A percentile compares a stretch with the other conserved stretches of the same genome.
Evolutionary conservation across 257 asterid species (phyloP).

Genomic region (Nicotiana tomentosiformis): DNA sequence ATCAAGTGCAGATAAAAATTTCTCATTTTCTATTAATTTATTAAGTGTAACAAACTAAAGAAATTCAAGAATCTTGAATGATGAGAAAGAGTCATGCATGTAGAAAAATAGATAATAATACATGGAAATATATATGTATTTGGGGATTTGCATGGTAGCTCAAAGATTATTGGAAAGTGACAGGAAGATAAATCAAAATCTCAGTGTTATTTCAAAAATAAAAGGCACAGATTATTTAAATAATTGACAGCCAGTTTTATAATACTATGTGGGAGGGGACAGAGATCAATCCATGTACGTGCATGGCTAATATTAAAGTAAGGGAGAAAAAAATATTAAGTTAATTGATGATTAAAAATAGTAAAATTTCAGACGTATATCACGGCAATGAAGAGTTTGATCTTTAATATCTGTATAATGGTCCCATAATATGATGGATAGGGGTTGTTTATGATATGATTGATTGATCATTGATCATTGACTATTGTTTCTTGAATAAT

Average conservation of each 20-base stretch:
- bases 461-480: conserved; percentile 57
- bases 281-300: not conserved
- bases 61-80: conserved; percentile 10
- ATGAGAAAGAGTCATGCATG: conserved; percentile 6
- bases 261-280: conserved; percentile 26
- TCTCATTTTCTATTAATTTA: not conserved
- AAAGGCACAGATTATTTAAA: not conserved
- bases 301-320: not conserved
- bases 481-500: conserved; percentile 41
- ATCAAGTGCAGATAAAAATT: not conserved
- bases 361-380: conserved; percentile 26
- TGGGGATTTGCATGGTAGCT: not conserved
- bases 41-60: not conserved
- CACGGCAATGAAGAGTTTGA: conserved; percentile 30
- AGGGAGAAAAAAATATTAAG: not conserved
- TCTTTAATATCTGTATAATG: conserved; percentile 30
- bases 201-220: not conserved
- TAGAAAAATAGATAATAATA: not conserved
- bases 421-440: not conserved
- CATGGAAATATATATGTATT: not conserved
- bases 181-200: not conserved
- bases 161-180: conserved; percentile 1
- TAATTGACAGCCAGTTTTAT: conserved; percentile 22
- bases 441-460: conserved; percentile 16
- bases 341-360: conserved; percentile 1